A percentile compares a stretch with the other conserved stretches of the same genome.
Conservation (phyloP, 78 protist species). For the Anaeramoeba ignava region DNA sequence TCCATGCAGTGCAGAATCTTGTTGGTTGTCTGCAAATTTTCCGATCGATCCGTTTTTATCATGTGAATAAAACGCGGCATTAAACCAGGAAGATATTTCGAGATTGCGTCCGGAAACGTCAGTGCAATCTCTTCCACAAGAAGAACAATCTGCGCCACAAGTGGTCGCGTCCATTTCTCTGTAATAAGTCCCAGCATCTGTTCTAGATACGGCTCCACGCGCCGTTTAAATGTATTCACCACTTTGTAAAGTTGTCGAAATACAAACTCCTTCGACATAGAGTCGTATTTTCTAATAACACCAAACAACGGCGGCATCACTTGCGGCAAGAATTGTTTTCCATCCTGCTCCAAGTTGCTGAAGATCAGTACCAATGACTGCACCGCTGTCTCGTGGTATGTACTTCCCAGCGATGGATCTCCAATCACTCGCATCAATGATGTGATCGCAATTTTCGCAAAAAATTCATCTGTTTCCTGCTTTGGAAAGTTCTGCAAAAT, state of each 20-base stretch:
- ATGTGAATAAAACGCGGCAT: neutral
- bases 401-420: neutral
- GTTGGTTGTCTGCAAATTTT: conserved; percentile 13
- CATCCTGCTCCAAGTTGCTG: neutral
- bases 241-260: neutral
- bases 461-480: neutral
- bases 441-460: neutral
- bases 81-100: neutral
- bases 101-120: neutral
- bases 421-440: neutral
- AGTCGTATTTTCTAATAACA: neutral
- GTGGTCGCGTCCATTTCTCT: neutral
- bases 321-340: neutral
- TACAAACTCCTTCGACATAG: neutral
- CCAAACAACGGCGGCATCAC: neutral
- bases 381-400: neutral
- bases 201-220: neutral
- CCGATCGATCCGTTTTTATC: neutral
- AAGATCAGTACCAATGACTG: neutral
- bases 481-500: no score
- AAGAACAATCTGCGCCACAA: neutral
- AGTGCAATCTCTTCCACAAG: neutral
- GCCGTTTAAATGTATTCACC: neutral
- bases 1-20: conserved; percentile 58
- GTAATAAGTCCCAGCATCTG: neutral